Conservation (phyloP, 2,329 filamentous ascomycete species). For the Colletotrichum magnum region DNA sequence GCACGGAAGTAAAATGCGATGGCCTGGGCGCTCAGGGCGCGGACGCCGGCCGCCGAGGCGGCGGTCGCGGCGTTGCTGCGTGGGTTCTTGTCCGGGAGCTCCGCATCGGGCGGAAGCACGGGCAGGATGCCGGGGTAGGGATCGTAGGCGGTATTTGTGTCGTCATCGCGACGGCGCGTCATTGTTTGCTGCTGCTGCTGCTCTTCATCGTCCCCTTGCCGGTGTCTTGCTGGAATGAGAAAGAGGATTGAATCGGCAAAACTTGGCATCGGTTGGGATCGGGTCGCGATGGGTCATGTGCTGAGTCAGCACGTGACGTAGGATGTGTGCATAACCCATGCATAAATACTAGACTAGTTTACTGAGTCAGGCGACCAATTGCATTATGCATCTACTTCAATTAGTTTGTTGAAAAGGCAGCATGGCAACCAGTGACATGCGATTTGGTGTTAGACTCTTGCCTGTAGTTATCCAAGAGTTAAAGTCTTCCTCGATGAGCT, state of each 20-base stretch:
- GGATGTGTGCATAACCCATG: neutral
- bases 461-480: too few relatives aligned
- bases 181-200: slow-evolving; percentile 36
- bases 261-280: slow-evolving; percentile 39
- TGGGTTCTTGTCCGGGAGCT: slow-evolving; percentile 60
- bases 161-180: slow-evolving; percentile 40
- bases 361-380: too few relatives aligned
- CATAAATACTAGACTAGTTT: neutral
- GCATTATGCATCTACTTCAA: too few relatives aligned
- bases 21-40: slow-evolving; percentile 85
- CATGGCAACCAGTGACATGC: too few relatives aligned
- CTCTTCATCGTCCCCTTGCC: slow-evolving; percentile 25
- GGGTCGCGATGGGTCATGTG: neutral
- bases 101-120: slow-evolving; percentile 57
- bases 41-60: slow-evolving; percentile 87
- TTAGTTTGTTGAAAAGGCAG: too few relatives aligned
- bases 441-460: too few relatives aligned
- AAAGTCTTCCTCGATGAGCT: too few relatives aligned
- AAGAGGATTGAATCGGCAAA: slow-evolving; percentile 22
- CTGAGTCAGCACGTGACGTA: slow-evolving; percentile 31
- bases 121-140: slow-evolving; percentile 59
- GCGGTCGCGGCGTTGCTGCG: slow-evolving; percentile 74
- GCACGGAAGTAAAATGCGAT: slow-evolving; percentile 94
- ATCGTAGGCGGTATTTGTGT: slow-evolving; percentile 23
- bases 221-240: neutral